Evolutionary conservation across 345 rosid genomes (phyloP), one percentile per base, ranked within the genome.

Genomic region (Populus simonii): DNA sequence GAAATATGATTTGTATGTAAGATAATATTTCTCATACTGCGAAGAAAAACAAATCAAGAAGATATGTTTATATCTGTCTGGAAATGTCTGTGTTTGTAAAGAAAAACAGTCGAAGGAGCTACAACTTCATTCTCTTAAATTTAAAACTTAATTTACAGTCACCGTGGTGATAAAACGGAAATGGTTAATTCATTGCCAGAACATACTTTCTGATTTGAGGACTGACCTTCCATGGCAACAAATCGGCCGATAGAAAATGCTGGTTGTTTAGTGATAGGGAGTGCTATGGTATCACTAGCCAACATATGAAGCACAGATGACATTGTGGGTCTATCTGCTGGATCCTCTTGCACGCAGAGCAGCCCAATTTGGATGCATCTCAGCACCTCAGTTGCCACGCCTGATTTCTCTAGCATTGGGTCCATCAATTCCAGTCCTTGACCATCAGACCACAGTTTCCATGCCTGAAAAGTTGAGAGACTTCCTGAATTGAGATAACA

Each of bases 241-340:
- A 31, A 8, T 49, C 65, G 16, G 0, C 74, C 74, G 0, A 51
- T 22, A 47, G 65, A 47, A 51, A 72, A 72, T 72, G 65, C 74
- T 31, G 63, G 65, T 1, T 18, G 22, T 35, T 59, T 6, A 12
- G 76, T 51, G 5, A 20, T 33, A 33, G 49, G 31, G 22, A 73
- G 20, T 55, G 43, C 5, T 22, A 36, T 5, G 27, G 13, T 33
- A 16, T 73, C 29, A n/a, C 87, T 70, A 10, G n/a, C 81, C 36
- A 85, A 63, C 83, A 80, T 82, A 10, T 33, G 29, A 53, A 45
- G 29, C 33, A 73, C 67, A 13, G 47, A 73, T 9, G 67, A 73
- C 66, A 57, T 73, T 11, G 47, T 53, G 16, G 75, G 66, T 35
- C 75, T 53, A 15, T 53, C 75, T 31, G 17, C 67, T 6, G 75